A percentile compares a stretch with the other conserved stretches of the same genome.
Conservation (phyloP, 306 rosid species). For the Morella rubra region DNA sequence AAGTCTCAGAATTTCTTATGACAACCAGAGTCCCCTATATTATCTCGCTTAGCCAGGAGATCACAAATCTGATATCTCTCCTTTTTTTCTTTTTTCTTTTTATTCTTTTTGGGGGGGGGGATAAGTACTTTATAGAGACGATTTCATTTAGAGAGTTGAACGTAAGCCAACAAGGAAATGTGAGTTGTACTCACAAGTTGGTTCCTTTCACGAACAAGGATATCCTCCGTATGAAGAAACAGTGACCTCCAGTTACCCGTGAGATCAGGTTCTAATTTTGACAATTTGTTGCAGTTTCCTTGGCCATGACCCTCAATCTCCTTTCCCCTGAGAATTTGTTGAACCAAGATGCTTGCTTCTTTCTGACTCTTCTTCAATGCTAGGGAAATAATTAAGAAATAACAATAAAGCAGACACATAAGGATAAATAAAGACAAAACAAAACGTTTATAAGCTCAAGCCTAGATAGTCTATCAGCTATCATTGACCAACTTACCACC, state of each 20-base stretch:
- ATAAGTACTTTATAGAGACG: background rate
- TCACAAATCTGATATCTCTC: background rate
- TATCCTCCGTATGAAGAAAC: slow-evolving; percentile 68
- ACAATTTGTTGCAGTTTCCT: slow-evolving; percentile 35
- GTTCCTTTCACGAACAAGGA: slow-evolving; percentile 53
- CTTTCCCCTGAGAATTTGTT: slow-evolving; percentile 54
- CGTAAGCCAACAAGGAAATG: background rate
- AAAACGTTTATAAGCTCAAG: background rate
- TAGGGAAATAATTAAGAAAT: slow-evolving; percentile 19
- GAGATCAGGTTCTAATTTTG: slow-evolving; percentile 58
- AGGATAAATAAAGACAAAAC: background rate
- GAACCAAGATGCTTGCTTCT: slow-evolving; percentile 63
- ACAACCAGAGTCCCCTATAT: background rate
- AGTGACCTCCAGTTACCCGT: slow-evolving; percentile 83
- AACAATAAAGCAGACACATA: slow-evolving; percentile 5
- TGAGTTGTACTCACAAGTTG: slow-evolving; percentile 66
- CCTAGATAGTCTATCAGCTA: background rate
- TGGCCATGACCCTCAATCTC: slow-evolving; percentile 32
- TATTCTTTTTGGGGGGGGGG: too few species aligned
- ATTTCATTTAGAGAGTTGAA: slow-evolving; percentile 1
- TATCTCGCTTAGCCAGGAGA: background rate
- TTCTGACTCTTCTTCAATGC: slow-evolving; percentile 81
- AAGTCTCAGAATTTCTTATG: background rate
- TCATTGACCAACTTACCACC: slow-evolving; percentile 44
- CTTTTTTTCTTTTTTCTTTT: too few species aligned